These are phyloP conservation scores for Apiotrichum akiyoshidainum DNA, from an alignment of 1,284 basidiomycete genomes.

Conservation along the genomic window DNA sequence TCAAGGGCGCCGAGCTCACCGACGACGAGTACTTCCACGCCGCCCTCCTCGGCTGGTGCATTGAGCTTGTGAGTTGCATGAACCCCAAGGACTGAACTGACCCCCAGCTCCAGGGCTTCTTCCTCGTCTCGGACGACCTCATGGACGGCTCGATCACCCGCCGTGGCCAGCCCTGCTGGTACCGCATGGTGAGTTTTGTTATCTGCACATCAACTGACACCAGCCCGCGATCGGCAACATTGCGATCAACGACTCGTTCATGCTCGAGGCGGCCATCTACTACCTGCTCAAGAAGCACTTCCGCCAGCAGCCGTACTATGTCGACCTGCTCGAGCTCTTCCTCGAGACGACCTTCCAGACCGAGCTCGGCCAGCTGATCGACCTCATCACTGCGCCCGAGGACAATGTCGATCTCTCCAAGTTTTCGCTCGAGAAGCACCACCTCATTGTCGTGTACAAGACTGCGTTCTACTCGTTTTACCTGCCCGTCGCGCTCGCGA, in stretches of 20 bases:
- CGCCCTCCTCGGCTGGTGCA: conserved; percentile 91
- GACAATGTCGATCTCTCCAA: conserved; percentile 79
- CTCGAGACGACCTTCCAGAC: conserved; percentile 91
- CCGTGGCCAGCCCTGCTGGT: conserved; percentile 98
- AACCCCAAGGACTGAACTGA: not conserved
- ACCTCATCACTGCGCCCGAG: conserved; percentile 92
- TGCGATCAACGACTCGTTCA: conserved; percentile 95
- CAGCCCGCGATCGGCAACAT: conserved; percentile 71
- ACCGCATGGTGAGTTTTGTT: conserved; percentile 58
- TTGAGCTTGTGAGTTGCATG: conserved; percentile 72
- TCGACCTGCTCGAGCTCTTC: conserved; percentile 86
- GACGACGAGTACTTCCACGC: conserved; percentile 87
- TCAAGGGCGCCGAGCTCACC: conserved; percentile 61
- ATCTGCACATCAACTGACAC: not conserved
- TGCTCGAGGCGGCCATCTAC: conserved; percentile 95
- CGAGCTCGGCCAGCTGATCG: conserved; percentile 92
- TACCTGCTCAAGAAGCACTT: conserved; percentile 85
- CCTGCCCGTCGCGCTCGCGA: conserved; percentile 91
- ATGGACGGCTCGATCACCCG: conserved; percentile 93
- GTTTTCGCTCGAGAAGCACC: conserved; percentile 83
- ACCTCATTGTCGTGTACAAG: conserved; percentile 94
- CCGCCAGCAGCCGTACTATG: conserved; percentile 75
- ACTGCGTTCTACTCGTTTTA: conserved; percentile 99
- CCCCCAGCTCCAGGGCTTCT: conserved; percentile 87
- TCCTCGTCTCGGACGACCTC: conserved; percentile 96